These are phyloP conservation scores for Mycena kentingensis DNA, from an alignment of 768 basidiomycete genomes.

Conservation along the genomic window DNA sequence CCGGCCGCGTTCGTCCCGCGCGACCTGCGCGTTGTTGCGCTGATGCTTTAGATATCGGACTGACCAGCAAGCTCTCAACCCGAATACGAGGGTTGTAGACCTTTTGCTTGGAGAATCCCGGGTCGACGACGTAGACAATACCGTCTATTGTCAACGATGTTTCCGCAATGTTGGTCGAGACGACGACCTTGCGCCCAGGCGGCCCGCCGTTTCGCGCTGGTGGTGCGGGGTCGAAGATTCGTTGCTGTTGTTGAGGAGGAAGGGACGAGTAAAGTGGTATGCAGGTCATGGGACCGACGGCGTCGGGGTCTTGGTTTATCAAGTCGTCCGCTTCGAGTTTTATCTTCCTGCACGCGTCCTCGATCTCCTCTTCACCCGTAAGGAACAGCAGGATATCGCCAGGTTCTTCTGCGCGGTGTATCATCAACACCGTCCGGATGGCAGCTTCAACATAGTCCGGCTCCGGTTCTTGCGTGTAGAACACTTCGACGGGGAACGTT, in stretches of 20 bases:
- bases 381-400: slow-evolving; percentile 95
- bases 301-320: slow-evolving; percentile 62
- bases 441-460: slow-evolving; percentile 97
- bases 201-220: slow-evolving; percentile 65
- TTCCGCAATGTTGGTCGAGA: slow-evolving; percentile 97
- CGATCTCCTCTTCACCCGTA: slow-evolving; percentile 98
- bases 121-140: slow-evolving; percentile 99
- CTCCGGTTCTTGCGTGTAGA: slow-evolving; percentile 90
- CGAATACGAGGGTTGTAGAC: slow-evolving; percentile 97
- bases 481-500: slow-evolving; percentile 92
- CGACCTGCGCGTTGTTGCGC: slow-evolving; percentile 96
- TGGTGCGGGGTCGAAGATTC: slow-evolving; percentile 93
- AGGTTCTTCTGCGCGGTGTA: slow-evolving; percentile 91
- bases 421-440: slow-evolving; percentile 94
- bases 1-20: slow-evolving; percentile 93
- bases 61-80: slow-evolving; percentile 90
- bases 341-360: slow-evolving; percentile 93
- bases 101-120: slow-evolving; percentile 97
- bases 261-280: slow-evolving; percentile 95
- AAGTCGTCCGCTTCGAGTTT: slow-evolving; percentile 89
- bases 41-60: slow-evolving; percentile 94
- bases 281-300: slow-evolving; percentile 85
- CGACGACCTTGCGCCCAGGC: slow-evolving; percentile 88
- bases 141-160: slow-evolving; percentile 98
- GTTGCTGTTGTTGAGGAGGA: slow-evolving; percentile 92